Evolutionary conservation across 1,284 basidiomycete genomes (phyloP), one percentile per base, ranked within the genome.

Genomic region (Tilletia indica): DNA sequence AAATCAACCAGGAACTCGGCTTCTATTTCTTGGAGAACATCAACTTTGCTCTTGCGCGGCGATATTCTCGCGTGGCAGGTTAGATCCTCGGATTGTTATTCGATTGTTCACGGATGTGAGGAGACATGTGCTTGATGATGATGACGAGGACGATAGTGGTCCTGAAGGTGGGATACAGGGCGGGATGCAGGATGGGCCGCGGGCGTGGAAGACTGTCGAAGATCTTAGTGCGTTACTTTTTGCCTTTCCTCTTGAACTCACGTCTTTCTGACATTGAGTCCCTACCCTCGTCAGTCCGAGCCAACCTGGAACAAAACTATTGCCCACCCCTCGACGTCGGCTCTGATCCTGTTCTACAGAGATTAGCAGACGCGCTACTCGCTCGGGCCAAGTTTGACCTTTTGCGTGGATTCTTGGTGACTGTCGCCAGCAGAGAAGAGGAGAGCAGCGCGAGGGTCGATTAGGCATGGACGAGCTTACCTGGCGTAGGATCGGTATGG

Each of bases 241-340:
- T 25, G 1, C 34, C 25, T 31, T 25, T 14, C 12, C 34, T 14
- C 21, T 25, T 21, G 12, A 14, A n/a, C 25, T n/a, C 6, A 34
- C 56, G 14, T 4, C 56, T n/a, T 58, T 14, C 14, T 5, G 34
- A 54, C n/a, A 54, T n/a, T 19, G 56, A 1, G 16, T 0, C 39
- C 74, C 14, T 58, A 3, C 34, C n/a, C 19, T 49, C 34, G 12
- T 6, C 69, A 72, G 71, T 79, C 12, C 31, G 4, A 3, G 69
- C 71, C 25, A 79, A 79, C 56, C 70, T 82, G 45, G 54, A 36
- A 0, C 47, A 74, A 31, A 82, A 80, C 64, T 82, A 83, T 54
- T 70, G 69, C 1, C 78, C 80, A 6, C 74, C 73, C 0, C 42
- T 81, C 58, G 68, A 76, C 3, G 39, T 73, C 6, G 36, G 68